These are phyloP conservation scores for Xylariales sp. DNA, from an alignment of 2,329 filamentous ascomycete species.

Conservation along the genomic window DNA sequence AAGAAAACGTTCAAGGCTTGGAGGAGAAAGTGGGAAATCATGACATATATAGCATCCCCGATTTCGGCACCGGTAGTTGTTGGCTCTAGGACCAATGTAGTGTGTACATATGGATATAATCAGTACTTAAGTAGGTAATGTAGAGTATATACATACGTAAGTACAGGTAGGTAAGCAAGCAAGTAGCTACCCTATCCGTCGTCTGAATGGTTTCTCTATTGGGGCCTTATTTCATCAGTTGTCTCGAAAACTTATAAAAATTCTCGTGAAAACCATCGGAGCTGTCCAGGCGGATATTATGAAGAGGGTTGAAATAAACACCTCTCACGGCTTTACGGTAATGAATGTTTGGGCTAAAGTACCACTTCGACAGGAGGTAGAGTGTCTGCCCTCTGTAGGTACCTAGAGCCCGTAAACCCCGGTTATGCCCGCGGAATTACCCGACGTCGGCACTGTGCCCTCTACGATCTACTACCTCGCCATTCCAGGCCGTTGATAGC, in stretches of 20 bases:
- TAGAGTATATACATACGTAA: conserved; percentile 1
- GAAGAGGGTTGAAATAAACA: background rate
- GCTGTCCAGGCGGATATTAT: background rate
- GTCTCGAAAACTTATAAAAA: background rate
- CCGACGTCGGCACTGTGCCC: conserved; percentile 20
- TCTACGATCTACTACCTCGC: too few relatives aligned
- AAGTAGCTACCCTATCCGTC: too few relatives aligned
- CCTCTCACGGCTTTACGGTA: background rate
- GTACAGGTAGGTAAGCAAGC: too few relatives aligned
- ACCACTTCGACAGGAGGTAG: too few relatives aligned
- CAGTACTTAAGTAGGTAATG: too few relatives aligned
- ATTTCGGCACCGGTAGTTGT: conserved; percentile 33
- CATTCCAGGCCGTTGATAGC: too few relatives aligned
- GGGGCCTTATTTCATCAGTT: background rate
- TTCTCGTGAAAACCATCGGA: background rate
- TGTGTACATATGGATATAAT: background rate
- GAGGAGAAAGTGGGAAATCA: conserved; percentile 11
- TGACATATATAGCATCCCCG: conserved; percentile 21
- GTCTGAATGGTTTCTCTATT: too few relatives aligned
- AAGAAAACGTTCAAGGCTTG: conserved; percentile 6
- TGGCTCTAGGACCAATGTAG: background rate
- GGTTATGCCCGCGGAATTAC: conserved; percentile 24
- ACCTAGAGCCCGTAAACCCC: conserved; percentile 18
- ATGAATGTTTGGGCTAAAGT: background rate
- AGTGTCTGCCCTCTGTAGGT: too few relatives aligned